A percentile compares a stretch with the other conserved stretches of the same genome.
Conservation (phyloP, 495 filamentous ascomycete species). For the Penicillium macrosclerotiorum region DNA sequence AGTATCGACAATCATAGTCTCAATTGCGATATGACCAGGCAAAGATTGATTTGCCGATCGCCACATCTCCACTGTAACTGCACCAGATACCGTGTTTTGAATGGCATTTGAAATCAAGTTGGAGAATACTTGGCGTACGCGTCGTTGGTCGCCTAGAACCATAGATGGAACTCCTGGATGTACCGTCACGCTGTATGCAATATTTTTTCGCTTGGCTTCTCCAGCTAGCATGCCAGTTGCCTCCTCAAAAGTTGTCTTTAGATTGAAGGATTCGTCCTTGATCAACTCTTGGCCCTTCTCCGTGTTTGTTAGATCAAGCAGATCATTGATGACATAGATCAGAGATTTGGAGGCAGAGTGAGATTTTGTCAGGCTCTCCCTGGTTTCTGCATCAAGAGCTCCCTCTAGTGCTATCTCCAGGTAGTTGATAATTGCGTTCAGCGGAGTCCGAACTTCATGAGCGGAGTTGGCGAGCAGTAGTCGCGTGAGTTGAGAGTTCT, state of each 20-base stretch:
- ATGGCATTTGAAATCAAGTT: constrained; percentile 88
- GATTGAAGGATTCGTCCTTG: constrained; percentile 78
- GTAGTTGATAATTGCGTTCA: constrained; percentile 97
- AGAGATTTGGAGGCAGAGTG: constrained; percentile 93
- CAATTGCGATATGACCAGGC: constrained; percentile 54
- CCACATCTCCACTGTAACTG: constrained; percentile 69
- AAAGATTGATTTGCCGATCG: constrained; percentile 36
- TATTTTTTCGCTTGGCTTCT: constrained; percentile 73
- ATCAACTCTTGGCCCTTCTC: constrained; percentile 79
- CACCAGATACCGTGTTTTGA: constrained; percentile 71
- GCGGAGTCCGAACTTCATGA: constrained; percentile 89
- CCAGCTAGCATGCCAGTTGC: constrained; percentile 70
- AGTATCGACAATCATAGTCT: constrained; percentile 75
- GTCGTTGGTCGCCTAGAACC: constrained; percentile 77
- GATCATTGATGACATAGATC: constrained; percentile 94
- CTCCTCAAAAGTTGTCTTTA: constrained; percentile 69
- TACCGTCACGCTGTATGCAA: constrained; percentile 64
- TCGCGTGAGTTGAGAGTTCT: constrained; percentile 77
- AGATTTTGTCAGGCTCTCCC: constrained; percentile 74
- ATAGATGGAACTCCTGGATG: constrained; percentile 65
- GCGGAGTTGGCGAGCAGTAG: constrained; percentile 88
- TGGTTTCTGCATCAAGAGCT: constrained; percentile 73
- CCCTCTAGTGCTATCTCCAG: constrained; percentile 92
- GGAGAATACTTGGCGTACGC: constrained; percentile 74
- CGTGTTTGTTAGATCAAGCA: constrained; percentile 86